Evolutionary conservation across 1,139 yeast genomes (phyloP).

Genomic region (Yamadazyma triangularis): DNA sequence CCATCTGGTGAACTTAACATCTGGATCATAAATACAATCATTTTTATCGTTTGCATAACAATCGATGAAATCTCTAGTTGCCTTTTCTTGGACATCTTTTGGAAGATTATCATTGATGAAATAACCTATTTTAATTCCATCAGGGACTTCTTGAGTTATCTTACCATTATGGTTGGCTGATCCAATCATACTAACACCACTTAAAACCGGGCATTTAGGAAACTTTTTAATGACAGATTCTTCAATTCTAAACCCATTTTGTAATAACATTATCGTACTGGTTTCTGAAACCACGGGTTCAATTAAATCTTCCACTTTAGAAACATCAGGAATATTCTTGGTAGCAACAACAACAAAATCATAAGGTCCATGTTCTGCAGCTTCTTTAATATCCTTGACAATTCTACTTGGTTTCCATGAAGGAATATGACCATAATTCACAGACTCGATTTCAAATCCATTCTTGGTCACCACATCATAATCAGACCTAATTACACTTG

Average conservation of each 20-base stretch:
- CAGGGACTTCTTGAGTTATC: conserved; percentile 52
- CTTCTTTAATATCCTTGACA: conserved; percentile 41
- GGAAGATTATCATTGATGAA: conserved; percentile 18
- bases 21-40: conserved; percentile 37
- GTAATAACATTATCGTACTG: conserved; percentile 58
- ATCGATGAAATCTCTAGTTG: conserved; percentile 21
- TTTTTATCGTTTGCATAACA: conserved; percentile 48
- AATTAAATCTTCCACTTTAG: neutral
- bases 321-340: conserved; percentile 54
- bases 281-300: neutral
- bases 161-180: conserved; percentile 52
- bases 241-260: conserved; percentile 75
- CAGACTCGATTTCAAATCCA: conserved; percentile 59
- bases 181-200: conserved; percentile 64
- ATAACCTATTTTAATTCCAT: conserved; percentile 53
- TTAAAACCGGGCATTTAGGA: conserved; percentile 53
- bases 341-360: conserved; percentile 67
- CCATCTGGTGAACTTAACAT: conserved; percentile 61
- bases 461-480: conserved; percentile 47
- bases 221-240: conserved; percentile 50
- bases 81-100: conserved; percentile 4
- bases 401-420: conserved; percentile 55
- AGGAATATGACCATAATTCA: conserved; percentile 6
- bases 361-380: conserved; percentile 44
- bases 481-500: conserved; percentile 61